phyloP scores from a whole-genome alignment of 2,329 filamentous ascomycete genomes.

The Diaporthe citriasiana region DNA sequence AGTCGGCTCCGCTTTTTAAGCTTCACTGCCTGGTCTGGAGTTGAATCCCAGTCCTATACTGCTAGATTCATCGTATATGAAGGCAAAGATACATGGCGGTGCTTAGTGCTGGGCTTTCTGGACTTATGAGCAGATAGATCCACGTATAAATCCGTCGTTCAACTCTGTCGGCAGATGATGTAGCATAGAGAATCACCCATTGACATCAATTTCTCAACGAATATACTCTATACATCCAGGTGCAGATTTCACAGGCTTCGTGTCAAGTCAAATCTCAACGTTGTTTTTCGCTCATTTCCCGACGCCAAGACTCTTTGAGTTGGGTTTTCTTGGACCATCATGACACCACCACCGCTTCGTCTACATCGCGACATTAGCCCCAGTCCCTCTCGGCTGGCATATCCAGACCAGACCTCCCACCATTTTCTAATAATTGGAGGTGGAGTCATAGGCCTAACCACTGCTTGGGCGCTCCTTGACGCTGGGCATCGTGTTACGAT shows the following conservation, averaged over 20 bases:
- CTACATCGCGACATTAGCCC: slow-evolving; percentile 7
- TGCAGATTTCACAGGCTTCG: background rate
- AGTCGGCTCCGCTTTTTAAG: slow-evolving; percentile 4
- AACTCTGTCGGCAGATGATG: background rate
- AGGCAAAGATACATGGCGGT: background rate
- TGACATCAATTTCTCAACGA: background rate
- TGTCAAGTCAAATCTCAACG: background rate
- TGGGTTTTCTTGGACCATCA: background rate
- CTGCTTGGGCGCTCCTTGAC: slow-evolving; percentile 14
- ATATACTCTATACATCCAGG: background rate
- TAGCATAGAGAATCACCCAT: too few relatives aligned
- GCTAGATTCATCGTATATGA: background rate
- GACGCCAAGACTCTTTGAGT: background rate
- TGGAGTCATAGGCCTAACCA: slow-evolving; percentile 15
- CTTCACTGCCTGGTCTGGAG: background rate
- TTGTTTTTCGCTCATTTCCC: background rate
- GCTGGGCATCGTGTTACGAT: background rate
- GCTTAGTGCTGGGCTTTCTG: background rate
- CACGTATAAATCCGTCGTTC: background rate
- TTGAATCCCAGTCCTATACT: background rate
- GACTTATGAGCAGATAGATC: background rate
- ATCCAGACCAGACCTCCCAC: background rate
- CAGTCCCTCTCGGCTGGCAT: background rate
- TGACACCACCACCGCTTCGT: background rate
- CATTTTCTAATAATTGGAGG: slow-evolving; percentile 35